These are phyloP conservation scores for Phanerochaete sordida DNA, from an alignment of 768 basidiomycete genomes.

Conservation along the genomic window DNA sequence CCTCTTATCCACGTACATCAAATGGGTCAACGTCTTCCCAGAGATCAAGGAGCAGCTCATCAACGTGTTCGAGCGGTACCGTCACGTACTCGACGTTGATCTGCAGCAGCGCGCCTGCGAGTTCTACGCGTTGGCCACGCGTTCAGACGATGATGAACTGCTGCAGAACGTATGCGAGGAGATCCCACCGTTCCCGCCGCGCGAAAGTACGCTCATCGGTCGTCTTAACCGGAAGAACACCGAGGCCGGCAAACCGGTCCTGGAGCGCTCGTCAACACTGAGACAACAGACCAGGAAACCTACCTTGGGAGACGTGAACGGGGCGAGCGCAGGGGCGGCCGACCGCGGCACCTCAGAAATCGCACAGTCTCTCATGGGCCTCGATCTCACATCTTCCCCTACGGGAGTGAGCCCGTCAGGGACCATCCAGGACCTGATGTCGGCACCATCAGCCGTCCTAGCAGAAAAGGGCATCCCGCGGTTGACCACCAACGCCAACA, in stretches of 20 bases:
- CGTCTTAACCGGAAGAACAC: slow-evolving; percentile 86
- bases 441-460: slow-evolving; percentile 18
- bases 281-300: slow-evolving; percentile 21
- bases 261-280: slow-evolving; percentile 65
- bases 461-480: slow-evolving; percentile 44
- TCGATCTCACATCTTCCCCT: slow-evolving; percentile 44
- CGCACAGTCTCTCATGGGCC: slow-evolving; percentile 75
- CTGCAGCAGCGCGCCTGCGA: slow-evolving; percentile 99
- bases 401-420: slow-evolving; percentile 18
- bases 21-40: slow-evolving; percentile 99
- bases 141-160: slow-evolving; percentile 88
- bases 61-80: slow-evolving; percentile 94
- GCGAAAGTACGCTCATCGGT: slow-evolving; percentile 85
- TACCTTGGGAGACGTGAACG: slow-evolving; percentile 30
- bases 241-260: slow-evolving; percentile 90
- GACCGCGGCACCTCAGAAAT: slow-evolving; percentile 53
- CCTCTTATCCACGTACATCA: slow-evolving; percentile 95
- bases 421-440: slow-evolving; percentile 11
- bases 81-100: slow-evolving; percentile 96
- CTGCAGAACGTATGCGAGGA: slow-evolving; percentile 96
- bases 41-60: slow-evolving; percentile 94
- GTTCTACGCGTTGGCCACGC: slow-evolving; percentile 82
- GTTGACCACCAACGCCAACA: slow-evolving; percentile 61
- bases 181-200: slow-evolving; percentile 97
- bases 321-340: slow-evolving; percentile 33